Conservation (phyloP, 805 yeast genomes). For the Metschnikowia peoriensis region DNA sequence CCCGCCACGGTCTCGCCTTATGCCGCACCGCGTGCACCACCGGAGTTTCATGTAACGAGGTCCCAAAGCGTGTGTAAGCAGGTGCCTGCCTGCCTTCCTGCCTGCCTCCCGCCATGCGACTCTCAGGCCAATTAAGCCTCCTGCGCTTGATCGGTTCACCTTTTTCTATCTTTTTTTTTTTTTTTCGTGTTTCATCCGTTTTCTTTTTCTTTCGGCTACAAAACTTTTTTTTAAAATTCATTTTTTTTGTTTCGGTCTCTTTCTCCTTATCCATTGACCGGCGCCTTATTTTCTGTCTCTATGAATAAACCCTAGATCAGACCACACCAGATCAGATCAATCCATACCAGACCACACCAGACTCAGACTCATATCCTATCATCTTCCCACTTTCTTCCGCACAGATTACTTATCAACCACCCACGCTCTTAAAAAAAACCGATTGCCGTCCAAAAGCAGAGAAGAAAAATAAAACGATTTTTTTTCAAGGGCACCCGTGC, state of each 20-base stretch:
- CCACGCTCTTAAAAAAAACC: not conserved
- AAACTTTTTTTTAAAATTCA: not conserved
- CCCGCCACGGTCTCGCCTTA: not conserved
- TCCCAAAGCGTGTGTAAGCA: not conserved
- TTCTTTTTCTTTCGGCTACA: not conserved
- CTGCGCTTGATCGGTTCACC: constrained; percentile 5
- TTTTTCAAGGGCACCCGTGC: not conserved
- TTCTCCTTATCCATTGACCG: not conserved
- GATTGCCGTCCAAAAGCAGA: not conserved
- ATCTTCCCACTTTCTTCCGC: not conserved
- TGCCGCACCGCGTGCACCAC: not conserved
- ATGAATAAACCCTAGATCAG: not conserved
- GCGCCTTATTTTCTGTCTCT: not conserved
- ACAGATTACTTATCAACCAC: not conserved
- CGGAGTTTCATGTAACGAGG: not conserved
- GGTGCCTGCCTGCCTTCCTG: not conserved
- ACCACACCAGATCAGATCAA: not conserved
- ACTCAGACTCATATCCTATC: not conserved
- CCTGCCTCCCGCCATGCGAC: constrained; percentile 1
- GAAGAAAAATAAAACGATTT: not conserved
- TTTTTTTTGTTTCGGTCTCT: not conserved
- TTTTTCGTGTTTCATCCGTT: not conserved
- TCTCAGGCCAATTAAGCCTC: constrained; percentile 8
- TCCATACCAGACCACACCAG: not conserved
- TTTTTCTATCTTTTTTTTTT: not conserved